Percentiles rank a stretch among this genome's conserved stretches.
Conservation (phyloP, 108 stramenopile species). For the Cylindrotheca closterium region DNA sequence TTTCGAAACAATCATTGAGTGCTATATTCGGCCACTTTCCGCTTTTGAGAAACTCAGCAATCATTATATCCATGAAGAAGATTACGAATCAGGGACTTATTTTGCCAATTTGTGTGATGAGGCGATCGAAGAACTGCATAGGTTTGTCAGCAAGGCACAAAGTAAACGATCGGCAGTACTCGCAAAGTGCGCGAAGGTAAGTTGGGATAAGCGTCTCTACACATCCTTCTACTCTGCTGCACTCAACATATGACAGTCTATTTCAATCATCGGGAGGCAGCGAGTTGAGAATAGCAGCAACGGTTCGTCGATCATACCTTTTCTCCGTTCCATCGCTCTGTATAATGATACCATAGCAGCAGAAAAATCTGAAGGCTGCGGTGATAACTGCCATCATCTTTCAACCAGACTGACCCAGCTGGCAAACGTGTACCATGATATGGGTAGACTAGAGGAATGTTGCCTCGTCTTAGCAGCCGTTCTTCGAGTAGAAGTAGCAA, state of each 20-base stretch:
- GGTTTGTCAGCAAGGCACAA: neutral
- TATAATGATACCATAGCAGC: slow-evolving; percentile 3
- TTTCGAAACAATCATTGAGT: slow-evolving; percentile 23
- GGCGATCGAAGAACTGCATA: slow-evolving; percentile 10
- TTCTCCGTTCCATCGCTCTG: slow-evolving; percentile 9
- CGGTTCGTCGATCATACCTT: slow-evolving; percentile 4
- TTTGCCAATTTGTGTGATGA: neutral
- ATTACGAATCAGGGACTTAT: neutral
- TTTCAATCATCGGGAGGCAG: slow-evolving; percentile 18
- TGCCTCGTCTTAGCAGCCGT: too few relatives aligned
- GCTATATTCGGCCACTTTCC: slow-evolving; percentile 26
- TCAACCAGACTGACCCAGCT: slow-evolving; percentile 15
- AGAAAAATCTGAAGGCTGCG: neutral
- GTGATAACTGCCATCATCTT: slow-evolving; percentile 19
- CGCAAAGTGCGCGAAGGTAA: slow-evolving; percentile 28
- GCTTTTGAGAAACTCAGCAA: slow-evolving; percentile 10
- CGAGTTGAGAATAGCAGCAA: slow-evolving; percentile 6
- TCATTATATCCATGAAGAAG: neutral
- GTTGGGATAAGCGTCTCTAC: neutral
- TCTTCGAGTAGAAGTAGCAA: too few relatives aligned
- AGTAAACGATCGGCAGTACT: neutral
- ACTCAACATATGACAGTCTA: neutral
- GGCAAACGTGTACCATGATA: slow-evolving; percentile 11
- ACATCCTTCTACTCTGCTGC: neutral
- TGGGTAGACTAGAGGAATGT: too few relatives aligned